phyloP scores from a whole-genome alignment of 805 yeast species.

The Lipomyces sp. region DNA sequence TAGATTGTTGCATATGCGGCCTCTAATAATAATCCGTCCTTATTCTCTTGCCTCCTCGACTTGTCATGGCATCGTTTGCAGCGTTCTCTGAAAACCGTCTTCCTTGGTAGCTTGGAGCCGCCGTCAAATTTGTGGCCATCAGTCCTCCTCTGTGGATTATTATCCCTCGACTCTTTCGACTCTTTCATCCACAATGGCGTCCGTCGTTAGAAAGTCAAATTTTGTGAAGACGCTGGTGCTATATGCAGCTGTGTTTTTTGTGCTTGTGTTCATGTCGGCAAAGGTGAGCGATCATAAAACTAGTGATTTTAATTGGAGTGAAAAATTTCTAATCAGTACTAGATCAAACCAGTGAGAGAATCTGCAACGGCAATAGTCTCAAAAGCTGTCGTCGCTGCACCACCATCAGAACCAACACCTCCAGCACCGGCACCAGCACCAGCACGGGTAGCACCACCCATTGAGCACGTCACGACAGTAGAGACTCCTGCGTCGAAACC shows the following conservation, averaged over 20 bases:
- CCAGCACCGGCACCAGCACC: too few species aligned
- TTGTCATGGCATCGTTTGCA: too few species aligned
- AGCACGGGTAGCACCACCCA: too few species aligned
- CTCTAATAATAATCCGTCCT: too few species aligned
- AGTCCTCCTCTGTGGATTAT: background rate
- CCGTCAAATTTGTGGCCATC: background rate
- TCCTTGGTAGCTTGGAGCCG: background rate
- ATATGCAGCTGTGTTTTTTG: background rate
- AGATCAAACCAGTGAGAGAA: background rate
- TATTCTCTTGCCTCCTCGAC: too few species aligned
- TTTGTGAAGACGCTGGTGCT: background rate
- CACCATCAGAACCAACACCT: too few species aligned
- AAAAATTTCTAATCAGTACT: background rate
- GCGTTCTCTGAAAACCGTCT: background rate
- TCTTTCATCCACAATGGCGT: background rate
- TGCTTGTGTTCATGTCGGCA: background rate
- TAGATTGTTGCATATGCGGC: too few species aligned
- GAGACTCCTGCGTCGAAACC: background rate
- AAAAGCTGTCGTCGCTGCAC: background rate
- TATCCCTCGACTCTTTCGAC: background rate
- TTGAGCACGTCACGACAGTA: background rate
- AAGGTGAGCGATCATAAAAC: background rate
- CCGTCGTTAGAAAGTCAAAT: background rate
- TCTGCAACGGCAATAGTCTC: constrained; percentile 5
- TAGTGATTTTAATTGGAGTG: background rate